Evolutionary conservation across 2,329 filamentous ascomycete species (phyloP).

Genomic region (Cytospora chrysosperma): DNA sequence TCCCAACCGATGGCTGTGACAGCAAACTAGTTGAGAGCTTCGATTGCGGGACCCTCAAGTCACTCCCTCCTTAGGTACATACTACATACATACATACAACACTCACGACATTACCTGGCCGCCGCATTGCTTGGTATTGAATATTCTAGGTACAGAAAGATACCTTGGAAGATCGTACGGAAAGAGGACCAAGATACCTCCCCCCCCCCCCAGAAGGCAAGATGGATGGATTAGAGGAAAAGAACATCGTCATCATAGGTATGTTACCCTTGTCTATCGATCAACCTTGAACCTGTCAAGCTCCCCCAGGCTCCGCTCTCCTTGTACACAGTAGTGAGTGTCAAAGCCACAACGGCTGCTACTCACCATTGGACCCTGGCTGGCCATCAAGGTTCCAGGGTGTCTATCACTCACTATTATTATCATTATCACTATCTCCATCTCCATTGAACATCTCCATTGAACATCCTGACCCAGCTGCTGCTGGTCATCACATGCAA

Average conservation of each 20-base stretch:
- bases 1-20: background rate
- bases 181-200: background rate
- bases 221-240: conserved; percentile 32
- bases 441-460: background rate
- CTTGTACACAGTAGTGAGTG: no score
- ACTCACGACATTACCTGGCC: background rate
- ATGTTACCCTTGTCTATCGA: conserved; percentile 17
- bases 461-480: background rate
- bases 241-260: conserved; percentile 51
- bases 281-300: background rate
- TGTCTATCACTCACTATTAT: background rate
- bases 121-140: background rate
- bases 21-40: no score
- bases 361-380: conserved; percentile 4
- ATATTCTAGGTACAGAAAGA: no score
- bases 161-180: background rate
- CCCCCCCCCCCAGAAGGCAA: background rate
- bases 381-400: background rate
- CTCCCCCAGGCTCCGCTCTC: background rate
- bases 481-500: conserved; percentile 6
- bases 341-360: background rate
- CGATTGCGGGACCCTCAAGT: no score
- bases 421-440: background rate
- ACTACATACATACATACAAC: no score
- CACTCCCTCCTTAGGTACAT: no score